Conservation (phyloP, 129 eudicot genomes). For the Sambucus nigra region DNA sequence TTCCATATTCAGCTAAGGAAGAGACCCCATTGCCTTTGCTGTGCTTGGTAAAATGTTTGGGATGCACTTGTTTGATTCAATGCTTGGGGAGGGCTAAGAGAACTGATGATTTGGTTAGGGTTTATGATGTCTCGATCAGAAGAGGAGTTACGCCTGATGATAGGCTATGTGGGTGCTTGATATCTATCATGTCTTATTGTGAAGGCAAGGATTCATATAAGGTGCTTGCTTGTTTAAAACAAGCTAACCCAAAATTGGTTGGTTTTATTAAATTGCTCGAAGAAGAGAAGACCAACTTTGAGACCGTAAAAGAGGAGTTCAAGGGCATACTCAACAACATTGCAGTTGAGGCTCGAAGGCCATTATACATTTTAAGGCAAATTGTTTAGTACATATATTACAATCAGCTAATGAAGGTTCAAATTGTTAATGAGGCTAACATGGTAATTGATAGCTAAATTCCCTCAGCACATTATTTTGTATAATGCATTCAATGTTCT, state of each 20-base stretch:
- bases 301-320: slow-evolving; percentile 34
- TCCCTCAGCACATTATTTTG: not conserved
- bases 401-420: slow-evolving; percentile 81
- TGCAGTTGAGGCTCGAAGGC: slow-evolving; percentile 51
- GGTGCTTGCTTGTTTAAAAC: slow-evolving; percentile 38
- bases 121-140: slow-evolving; percentile 33
- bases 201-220: slow-evolving; percentile 47
- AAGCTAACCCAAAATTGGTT: slow-evolving; percentile 47
- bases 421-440: slow-evolving; percentile 79
- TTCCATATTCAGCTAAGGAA: no score
- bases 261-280: slow-evolving; percentile 36
- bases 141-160: slow-evolving; percentile 58
- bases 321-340: slow-evolving; percentile 39
- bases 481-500: slow-evolving; percentile 8
- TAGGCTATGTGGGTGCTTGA: slow-evolving; percentile 59
- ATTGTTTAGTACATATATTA: no score
- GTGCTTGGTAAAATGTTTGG: slow-evolving; percentile 61
- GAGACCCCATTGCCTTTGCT: slow-evolving; percentile 48
- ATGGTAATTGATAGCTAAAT: slow-evolving; percentile 39
- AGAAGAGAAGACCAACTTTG: slow-evolving; percentile 20
- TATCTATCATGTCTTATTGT: slow-evolving; percentile 48
- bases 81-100: slow-evolving; percentile 56
- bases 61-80: slow-evolving; percentile 62
- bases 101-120: slow-evolving; percentile 46
- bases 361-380: no score